These are phyloP conservation scores for Ulmus americana DNA, from an alignment of 331 rosid genomes.

Conservation along the genomic window DNA sequence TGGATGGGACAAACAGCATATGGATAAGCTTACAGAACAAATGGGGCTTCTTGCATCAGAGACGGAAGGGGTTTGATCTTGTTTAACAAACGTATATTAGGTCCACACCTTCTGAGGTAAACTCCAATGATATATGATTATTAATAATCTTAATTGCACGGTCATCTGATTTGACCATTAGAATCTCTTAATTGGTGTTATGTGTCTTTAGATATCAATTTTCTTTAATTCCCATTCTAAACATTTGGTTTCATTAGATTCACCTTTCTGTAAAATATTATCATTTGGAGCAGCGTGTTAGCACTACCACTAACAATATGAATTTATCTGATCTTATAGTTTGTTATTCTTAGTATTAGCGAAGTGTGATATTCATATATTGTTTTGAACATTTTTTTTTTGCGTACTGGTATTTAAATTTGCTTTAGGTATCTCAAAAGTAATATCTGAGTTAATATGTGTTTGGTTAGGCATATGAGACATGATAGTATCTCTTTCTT, in stretches of 20 bases:
- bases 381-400: too few species aligned
- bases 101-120: conserved; percentile 30
- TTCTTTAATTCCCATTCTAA: neutral
- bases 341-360: too few species aligned
- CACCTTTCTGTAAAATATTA: neutral
- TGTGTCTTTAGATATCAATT: neutral
- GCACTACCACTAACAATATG: too few species aligned
- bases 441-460: too few species aligned
- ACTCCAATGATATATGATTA: conserved; percentile 14
- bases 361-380: too few species aligned
- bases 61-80: conserved; percentile 34
- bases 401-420: too few species aligned
- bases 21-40: conserved; percentile 76
- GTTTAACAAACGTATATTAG: conserved; percentile 39
- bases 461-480: too few species aligned
- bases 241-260: neutral
- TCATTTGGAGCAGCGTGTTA: too few species aligned
- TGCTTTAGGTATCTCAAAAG: too few species aligned
- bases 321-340: too few species aligned
- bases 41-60: conserved; percentile 85
- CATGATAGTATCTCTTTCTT: too few species aligned
- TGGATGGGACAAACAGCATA: conserved; percentile 58
- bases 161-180: conserved; percentile 14
- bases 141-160: conserved; percentile 18
- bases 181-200: conserved; percentile 8